These are phyloP conservation scores for Maudiozyma saulgeensis DNA, from an alignment of 805 yeast species.

Conservation along the genomic window DNA sequence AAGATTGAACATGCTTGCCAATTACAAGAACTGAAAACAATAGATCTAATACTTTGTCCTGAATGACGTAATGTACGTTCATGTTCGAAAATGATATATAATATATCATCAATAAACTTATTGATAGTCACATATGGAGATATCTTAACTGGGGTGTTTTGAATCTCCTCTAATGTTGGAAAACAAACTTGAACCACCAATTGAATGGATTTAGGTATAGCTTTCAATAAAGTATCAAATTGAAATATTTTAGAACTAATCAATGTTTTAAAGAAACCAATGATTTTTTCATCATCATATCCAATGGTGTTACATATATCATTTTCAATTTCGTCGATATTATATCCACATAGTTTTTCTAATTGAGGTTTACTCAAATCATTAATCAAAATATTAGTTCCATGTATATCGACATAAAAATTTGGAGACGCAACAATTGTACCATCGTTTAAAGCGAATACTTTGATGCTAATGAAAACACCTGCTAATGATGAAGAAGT, in stretches of 20 bases:
- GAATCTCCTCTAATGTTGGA: slow-evolving; percentile 50
- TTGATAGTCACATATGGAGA: slow-evolving; percentile 48
- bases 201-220: slow-evolving; percentile 51
- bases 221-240: slow-evolving; percentile 46
- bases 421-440: slow-evolving; percentile 76
- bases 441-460: slow-evolving; percentile 71
- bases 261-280: slow-evolving; percentile 7
- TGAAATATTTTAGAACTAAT: slow-evolving; percentile 42
- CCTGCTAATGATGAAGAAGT: slow-evolving; percentile 89
- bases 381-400: slow-evolving; percentile 52
- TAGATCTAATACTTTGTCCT: slow-evolving; percentile 41
- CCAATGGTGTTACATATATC: neutral
- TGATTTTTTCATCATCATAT: slow-evolving; percentile 18
- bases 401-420: slow-evolving; percentile 43
- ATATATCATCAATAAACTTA: slow-evolving; percentile 62
- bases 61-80: slow-evolving; percentile 41
- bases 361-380: slow-evolving; percentile 37
- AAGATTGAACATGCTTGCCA: slow-evolving; percentile 85
- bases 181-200: slow-evolving; percentile 66
- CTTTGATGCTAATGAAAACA: slow-evolving; percentile 57
- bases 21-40: slow-evolving; percentile 78
- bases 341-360: slow-evolving; percentile 24
- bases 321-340: slow-evolving; percentile 12
- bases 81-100: slow-evolving; percentile 67
- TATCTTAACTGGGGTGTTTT: slow-evolving; percentile 33